These are phyloP conservation scores for Diutina siamensis DNA, from an alignment of 1,139 yeast genomes.

Conservation along the genomic window DNA sequence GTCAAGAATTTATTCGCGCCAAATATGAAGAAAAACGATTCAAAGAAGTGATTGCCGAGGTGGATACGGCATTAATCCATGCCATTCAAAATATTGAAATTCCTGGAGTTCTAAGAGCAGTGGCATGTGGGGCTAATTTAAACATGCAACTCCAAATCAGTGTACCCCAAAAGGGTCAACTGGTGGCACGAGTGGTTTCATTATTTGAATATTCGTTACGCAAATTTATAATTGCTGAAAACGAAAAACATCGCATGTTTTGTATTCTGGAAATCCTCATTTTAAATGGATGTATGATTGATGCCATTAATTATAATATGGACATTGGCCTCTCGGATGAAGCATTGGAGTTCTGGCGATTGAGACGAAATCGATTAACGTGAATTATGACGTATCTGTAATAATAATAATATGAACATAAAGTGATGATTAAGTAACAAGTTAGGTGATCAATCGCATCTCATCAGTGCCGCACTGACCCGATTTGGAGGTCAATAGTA, in stretches of 20 bases:
- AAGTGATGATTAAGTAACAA: background rate
- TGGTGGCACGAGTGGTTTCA: slow-evolving; percentile 19
- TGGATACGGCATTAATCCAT: slow-evolving; percentile 21
- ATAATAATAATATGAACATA: background rate
- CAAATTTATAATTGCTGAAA: slow-evolving; percentile 22
- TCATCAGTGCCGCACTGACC: background rate
- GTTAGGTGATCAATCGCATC: background rate
- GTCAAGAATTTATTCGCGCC: slow-evolving; percentile 32
- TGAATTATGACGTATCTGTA: slow-evolving; percentile 3
- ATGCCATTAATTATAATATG: slow-evolving; percentile 14
- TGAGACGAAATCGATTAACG: slow-evolving; percentile 4
- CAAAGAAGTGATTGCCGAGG: slow-evolving; percentile 16
- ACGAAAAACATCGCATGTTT: slow-evolving; percentile 28
- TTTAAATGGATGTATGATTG: slow-evolving; percentile 48
- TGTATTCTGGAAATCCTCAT: slow-evolving; percentile 62
- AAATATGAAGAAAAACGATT: slow-evolving; percentile 39
- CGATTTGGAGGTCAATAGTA: too few relatives aligned
- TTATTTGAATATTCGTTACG: slow-evolving; percentile 53
- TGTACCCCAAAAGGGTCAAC: slow-evolving; percentile 11
- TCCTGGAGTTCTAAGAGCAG: slow-evolving; percentile 29
- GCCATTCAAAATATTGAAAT: slow-evolving; percentile 43
- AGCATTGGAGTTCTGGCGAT: slow-evolving; percentile 44
- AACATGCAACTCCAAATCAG: slow-evolving; percentile 24
- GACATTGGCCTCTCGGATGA: slow-evolving; percentile 25
- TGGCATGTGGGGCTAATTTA: slow-evolving; percentile 41